Base-by-base conservation (phyloP, 176 grass and related monocot genomes). In the Cenchrus americanus region DNA sequence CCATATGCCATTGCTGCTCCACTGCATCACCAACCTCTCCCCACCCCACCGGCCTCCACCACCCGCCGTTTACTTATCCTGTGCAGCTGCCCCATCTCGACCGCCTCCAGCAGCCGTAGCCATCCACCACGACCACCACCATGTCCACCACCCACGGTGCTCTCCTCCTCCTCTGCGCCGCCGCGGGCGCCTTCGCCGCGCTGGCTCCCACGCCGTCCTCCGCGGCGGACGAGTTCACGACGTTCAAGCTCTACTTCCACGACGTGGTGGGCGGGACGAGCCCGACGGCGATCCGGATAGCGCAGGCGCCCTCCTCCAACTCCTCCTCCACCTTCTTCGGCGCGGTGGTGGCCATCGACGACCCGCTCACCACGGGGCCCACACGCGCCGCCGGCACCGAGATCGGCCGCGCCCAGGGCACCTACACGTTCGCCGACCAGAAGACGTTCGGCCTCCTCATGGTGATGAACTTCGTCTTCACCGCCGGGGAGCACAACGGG, bases 381-480 rank as follows among this genome's bases (percentile, higher is more conserved):
- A 12, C 21, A 3, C 27, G 78, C 0, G 69, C 86, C 21, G 19
- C 54, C 0, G 70, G 90, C 0, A 18, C 22, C 59, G 40, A 90
- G 75, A 15, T 97, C 1, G 94, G 94, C 21, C 86, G 90, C 22
- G 94, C 92, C 1, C 92, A 97, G 84, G 94, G 94, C 7, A 82
- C 91, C 10, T 97, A 97, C 47, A 87, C 88, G 32, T 76, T 77
- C 27, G 87, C 89, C 0, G 81, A 86, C 77, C 73, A 76, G 77
- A 1, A 14, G 3, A 88, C 80, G 19, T 43, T 70, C 47, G 92
- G 82, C 0, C 41, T 92, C 1, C 83, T 97, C 61, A 90, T 94
- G 92, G 21, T 63, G 37, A 94, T 97, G 94, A 94, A 90, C 88
- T 90, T 97, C 59, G 86, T 89, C 5, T 94, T 97, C 71, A 82